phyloP scores from a whole-genome alignment of 192 early-diverging fungal species.

The Umbelopsis ramanniana region DNA sequence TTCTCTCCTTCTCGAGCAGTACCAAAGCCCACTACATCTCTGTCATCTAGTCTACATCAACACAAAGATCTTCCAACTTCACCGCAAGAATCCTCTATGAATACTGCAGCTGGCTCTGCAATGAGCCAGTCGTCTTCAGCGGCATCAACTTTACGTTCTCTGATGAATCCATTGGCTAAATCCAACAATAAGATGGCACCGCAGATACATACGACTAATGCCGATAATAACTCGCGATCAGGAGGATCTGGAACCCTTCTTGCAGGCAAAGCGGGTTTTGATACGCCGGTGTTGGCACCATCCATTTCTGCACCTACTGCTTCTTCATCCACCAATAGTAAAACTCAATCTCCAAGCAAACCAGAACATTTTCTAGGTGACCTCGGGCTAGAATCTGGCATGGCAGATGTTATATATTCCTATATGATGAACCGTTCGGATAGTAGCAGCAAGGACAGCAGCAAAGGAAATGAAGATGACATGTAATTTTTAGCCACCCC shows the following conservation, averaged over 20 bases:
- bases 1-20: constrained; percentile 12
- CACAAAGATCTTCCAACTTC: constrained; percentile 16
- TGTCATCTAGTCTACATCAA: constrained; percentile 16
- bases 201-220: not conserved
- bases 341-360: not conserved
- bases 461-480: not conserved
- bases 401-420: constrained; percentile 40
- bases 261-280: constrained; percentile 31
- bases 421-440: constrained; percentile 31
- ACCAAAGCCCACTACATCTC: constrained; percentile 17
- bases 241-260: constrained; percentile 25
- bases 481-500: not conserved
- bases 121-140: not conserved
- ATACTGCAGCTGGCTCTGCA: constrained; percentile 1
- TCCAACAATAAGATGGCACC: not conserved
- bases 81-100: constrained; percentile 1
- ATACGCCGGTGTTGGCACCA: constrained; percentile 39
- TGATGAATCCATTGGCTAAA: constrained; percentile 10
- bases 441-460: constrained; percentile 7
- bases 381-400: constrained; percentile 36
- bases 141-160: not conserved
- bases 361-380: constrained; percentile 30
- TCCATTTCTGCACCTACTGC: constrained; percentile 36
- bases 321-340: constrained; percentile 7
- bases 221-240: constrained; percentile 18